Evolutionary conservation across 306 rosid species (phyloP).

Genomic region (Cucurbita maxima): DNA sequence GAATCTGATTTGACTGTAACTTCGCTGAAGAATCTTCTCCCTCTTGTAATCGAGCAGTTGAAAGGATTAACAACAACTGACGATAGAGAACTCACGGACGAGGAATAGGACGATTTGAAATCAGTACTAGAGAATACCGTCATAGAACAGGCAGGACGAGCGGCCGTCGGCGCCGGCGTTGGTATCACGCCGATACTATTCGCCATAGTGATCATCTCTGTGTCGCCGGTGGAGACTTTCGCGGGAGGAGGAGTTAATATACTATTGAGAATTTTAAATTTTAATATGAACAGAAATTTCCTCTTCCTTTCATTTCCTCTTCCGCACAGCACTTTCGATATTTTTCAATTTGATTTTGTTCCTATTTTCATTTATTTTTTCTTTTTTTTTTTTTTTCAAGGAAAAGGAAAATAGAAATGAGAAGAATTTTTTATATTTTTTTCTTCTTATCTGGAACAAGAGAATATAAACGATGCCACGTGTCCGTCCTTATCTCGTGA

Average conservation of each 20-base stretch:
- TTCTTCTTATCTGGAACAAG: slow-evolving; percentile 2
- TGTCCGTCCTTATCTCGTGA: slow-evolving; percentile 1
- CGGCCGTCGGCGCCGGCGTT: background rate
- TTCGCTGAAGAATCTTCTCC: slow-evolving; percentile 25
- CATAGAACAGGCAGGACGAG: background rate
- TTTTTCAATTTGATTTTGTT: background rate
- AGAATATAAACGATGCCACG: slow-evolving; percentile 1
- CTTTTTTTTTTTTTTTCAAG: background rate
- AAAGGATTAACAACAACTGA: background rate
- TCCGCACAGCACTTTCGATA: background rate
- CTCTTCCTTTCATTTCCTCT: background rate
- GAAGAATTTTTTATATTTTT: background rate
- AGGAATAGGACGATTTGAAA: background rate
- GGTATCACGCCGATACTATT: background rate
- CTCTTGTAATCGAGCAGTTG: slow-evolving; percentile 4
- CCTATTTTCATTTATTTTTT: too few species aligned
- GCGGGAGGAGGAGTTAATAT: background rate
- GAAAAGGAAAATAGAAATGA: background rate
- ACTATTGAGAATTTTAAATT: background rate
- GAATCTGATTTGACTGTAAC: slow-evolving; percentile 29
- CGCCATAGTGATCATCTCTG: background rate
- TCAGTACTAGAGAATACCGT: background rate
- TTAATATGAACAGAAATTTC: background rate
- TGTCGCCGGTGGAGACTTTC: background rate
- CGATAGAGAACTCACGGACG: background rate